phyloP scores from a whole-genome alignment of 116 monocot genomes.

The Trichopus zeylanicus region DNA sequence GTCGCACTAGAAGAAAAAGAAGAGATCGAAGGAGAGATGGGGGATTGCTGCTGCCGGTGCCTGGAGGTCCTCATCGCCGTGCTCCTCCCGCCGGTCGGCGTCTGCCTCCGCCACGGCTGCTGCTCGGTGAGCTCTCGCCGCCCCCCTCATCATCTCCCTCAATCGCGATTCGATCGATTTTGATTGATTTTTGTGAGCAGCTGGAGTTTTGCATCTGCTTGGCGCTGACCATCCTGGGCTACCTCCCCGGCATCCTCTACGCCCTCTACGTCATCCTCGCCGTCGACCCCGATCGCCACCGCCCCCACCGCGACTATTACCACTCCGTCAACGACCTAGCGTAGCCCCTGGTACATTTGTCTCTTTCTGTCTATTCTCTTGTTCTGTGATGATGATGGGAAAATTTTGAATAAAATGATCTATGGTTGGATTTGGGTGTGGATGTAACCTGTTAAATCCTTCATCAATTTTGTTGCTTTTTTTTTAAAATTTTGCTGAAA shows the following conservation, averaged over 20 bases:
- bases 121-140: conserved; percentile 12
- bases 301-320: not conserved
- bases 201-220: conserved; percentile 32
- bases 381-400: no score
- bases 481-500: no score
- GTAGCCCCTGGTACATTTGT: no score
- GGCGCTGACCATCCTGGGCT: conserved; percentile 26
- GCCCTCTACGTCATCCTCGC: conserved; percentile 26
- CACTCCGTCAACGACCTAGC: not conserved
- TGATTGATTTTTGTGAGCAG: no score
- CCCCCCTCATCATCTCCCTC: no score
- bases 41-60: conserved; percentile 19
- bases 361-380: no score
- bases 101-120: conserved; percentile 26
- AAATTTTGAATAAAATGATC: no score
- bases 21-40: not conserved
- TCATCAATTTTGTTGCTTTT: no score
- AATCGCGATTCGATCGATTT: not conserved
- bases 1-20: not conserved
- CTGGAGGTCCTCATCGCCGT: conserved; percentile 31
- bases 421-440: no score
- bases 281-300: conserved; percentile 13
- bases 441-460: no score
- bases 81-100: conserved; percentile 24
- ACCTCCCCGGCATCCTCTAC: conserved; percentile 26